Evolutionary conservation across 208 protist genomes (phyloP).

Genomic region (Giardia duodenalis): DNA sequence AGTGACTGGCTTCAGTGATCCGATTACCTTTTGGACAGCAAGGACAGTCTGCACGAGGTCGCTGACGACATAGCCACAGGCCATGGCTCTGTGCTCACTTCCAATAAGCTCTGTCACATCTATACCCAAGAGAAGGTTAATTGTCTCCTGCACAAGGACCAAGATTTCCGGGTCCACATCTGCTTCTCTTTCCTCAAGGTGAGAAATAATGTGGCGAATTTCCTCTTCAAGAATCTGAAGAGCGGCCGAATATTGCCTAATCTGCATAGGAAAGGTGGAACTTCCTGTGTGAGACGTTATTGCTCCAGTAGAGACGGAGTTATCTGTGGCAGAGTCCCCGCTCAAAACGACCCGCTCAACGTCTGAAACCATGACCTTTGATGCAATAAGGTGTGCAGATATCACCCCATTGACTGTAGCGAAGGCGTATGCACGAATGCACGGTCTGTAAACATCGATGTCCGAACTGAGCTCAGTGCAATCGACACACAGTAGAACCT

Average conservation of each 20-base stretch:
- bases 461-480: neutral
- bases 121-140: neutral
- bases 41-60: neutral
- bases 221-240: neutral
- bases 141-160: neutral
- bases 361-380: neutral
- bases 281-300: neutral
- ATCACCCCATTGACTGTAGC: neutral
- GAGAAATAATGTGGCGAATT: neutral
- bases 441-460: neutral
- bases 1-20: neutral
- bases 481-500: neutral
- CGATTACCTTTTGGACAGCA: neutral
- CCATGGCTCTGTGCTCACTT: neutral
- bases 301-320: too few species aligned
- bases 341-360: neutral
- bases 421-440: neutral
- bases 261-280: neutral
- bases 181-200: neutral
- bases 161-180: neutral
- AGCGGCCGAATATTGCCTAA: neutral
- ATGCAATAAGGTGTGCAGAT: neutral
- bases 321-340: neutral
- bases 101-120: neutral
- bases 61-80: neutral